Conservation (phyloP, 495 filamentous ascomycete genomes). For the Talaromyces liani region DNA sequence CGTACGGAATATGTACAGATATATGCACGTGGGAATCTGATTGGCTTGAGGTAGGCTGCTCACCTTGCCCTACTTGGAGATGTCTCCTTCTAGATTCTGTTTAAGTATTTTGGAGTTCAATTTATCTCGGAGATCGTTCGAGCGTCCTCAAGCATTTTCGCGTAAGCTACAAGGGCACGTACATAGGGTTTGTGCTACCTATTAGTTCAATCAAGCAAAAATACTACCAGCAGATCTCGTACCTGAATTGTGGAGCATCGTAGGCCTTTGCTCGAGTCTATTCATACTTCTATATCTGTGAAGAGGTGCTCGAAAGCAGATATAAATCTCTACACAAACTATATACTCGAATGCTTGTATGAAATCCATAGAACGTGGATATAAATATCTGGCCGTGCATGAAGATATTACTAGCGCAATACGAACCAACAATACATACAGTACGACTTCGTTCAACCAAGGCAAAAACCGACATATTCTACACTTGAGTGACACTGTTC, state of each 20-base stretch:
- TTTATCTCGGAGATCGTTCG: too few species aligned
- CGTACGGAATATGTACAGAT: neutral
- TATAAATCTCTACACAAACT: neutral
- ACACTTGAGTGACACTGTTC: neutral
- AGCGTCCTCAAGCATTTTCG: neutral
- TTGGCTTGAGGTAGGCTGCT: neutral
- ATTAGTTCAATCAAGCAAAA: neutral
- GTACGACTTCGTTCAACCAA: neutral
- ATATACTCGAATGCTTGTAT: neutral
- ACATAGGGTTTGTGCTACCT: neutral
- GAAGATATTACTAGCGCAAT: neutral
- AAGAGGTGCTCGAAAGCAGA: neutral
- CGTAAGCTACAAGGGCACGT: neutral
- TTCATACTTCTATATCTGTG: neutral
- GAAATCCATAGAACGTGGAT: neutral
- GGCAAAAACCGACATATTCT: neutral
- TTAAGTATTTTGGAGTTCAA: too few species aligned
- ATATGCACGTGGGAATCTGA: neutral
- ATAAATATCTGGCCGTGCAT: neutral
- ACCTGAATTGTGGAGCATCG: neutral
- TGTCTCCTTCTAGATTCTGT: neutral
- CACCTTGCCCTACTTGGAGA: neutral
- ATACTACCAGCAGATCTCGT: neutral
- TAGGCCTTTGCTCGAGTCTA: neutral
- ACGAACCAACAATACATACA: neutral